These are phyloP conservation scores for Phyllosticta capitalensis DNA, from an alignment of 2,329 filamentous ascomycete genomes.

Conservation along the genomic window DNA sequence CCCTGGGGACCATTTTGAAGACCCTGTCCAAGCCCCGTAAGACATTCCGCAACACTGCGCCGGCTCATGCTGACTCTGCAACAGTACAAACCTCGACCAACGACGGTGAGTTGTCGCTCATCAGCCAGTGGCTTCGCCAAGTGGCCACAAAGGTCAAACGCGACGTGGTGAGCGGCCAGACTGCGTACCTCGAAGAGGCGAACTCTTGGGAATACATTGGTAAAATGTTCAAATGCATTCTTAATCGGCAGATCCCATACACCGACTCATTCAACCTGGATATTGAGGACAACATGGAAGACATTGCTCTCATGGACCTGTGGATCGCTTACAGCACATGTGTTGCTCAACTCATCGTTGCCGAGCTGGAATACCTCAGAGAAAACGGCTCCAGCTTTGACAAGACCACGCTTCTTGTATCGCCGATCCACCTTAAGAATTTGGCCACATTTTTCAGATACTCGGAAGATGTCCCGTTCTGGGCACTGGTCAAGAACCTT, in stretches of 20 bases:
- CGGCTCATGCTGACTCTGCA: background rate
- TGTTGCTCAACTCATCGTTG: constrained; percentile 4
- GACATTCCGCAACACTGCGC: background rate
- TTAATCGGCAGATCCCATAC: constrained; percentile 14
- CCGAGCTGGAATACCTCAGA: background rate
- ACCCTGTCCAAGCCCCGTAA: constrained; percentile 6
- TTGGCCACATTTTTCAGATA: background rate
- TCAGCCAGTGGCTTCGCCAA: background rate
- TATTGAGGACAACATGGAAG: background rate
- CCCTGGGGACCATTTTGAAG: background rate
- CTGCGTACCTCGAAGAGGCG: constrained; percentile 18
- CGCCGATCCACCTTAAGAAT: constrained; percentile 1
- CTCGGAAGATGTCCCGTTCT: constrained; percentile 3
- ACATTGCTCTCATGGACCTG: constrained; percentile 1
- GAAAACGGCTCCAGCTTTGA: background rate
- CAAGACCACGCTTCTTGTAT: background rate
- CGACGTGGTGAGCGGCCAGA: background rate
- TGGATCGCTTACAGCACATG: background rate
- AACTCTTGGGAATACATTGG: constrained; percentile 28
- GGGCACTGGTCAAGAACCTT: constrained; percentile 2
- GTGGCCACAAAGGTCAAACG: background rate
- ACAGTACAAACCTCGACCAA: background rate
- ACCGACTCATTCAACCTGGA: constrained; percentile 14
- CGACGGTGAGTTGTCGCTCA: constrained; percentile 5
- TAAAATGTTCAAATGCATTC: constrained; percentile 19